Percentiles rank a stretch among this genome's conserved stretches.
phyloP scores from a whole-genome alignment of 2,329 filamentous ascomycete species.

The Trichoderma sp. region DNA sequence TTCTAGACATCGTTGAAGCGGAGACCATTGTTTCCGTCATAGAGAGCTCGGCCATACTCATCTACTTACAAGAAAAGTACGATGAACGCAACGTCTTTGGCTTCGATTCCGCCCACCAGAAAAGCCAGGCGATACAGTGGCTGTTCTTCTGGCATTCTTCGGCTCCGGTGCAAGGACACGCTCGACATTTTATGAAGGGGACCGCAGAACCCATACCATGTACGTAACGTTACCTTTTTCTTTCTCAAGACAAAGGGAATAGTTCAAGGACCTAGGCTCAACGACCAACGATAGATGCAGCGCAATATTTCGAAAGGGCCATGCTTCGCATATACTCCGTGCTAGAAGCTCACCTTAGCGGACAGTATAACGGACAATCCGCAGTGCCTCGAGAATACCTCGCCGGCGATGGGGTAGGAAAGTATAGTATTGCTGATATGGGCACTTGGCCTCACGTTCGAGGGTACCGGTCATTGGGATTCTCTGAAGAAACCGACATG shows the following conservation, averaged over 20 bases:
- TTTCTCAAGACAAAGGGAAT: too few relatives aligned
- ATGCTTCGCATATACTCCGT: slow-evolving; percentile 1
- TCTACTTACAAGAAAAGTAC: not conserved
- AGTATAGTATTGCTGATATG: slow-evolving; percentile 3
- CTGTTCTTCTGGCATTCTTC: slow-evolving; percentile 7
- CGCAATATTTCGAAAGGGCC: not conserved
- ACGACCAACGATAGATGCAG: not conserved
- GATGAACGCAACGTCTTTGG: not conserved
- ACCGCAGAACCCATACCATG: not conserved
- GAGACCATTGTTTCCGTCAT: not conserved
- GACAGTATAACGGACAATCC: not conserved
- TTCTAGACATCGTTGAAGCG: not conserved
- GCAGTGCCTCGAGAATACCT: not conserved
- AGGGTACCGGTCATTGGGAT: not conserved
- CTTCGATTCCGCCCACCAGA: not conserved
- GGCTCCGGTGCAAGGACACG: not conserved
- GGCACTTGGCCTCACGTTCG: slow-evolving; percentile 3
- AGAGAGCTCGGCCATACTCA: not conserved
- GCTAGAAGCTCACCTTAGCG: slow-evolving; percentile 1
- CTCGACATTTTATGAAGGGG: not conserved
- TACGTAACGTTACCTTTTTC: not conserved
- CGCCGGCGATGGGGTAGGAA: not conserved
- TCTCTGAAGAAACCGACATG: not conserved
- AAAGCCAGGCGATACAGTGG: slow-evolving; percentile 2
- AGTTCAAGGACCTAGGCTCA: not conserved